Percentiles rank a stretch among this genome's conserved stretches.
These are phyloP conservation scores for Diaporthe velutina DNA, from an alignment of 2,329 filamentous ascomycete species.

Conservation along the genomic window DNA sequence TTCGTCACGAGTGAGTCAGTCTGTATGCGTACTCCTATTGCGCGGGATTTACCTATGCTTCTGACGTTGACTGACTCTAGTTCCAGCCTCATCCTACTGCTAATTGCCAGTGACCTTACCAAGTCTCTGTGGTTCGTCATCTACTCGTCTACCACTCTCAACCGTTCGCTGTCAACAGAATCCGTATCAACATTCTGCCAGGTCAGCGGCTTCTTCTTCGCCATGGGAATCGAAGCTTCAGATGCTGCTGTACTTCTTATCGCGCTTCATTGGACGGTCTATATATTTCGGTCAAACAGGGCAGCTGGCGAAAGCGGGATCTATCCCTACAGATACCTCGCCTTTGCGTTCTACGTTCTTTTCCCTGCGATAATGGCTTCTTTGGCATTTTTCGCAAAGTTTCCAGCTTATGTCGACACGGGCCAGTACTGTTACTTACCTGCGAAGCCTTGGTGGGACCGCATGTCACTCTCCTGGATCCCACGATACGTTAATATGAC, in stretches of 20 bases:
- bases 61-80: slow-evolving; percentile 13
- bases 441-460: slow-evolving; percentile 75
- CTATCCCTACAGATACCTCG: slow-evolving; percentile 73
- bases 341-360: slow-evolving; percentile 69
- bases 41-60: neutral
- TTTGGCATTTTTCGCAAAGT: slow-evolving; percentile 72
- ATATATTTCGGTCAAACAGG: slow-evolving; percentile 72
- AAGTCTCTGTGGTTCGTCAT: slow-evolving; percentile 78
- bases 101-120: slow-evolving; percentile 79
- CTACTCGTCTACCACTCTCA: slow-evolving; percentile 71
- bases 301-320: slow-evolving; percentile 72
- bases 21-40: neutral
- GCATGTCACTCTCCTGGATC: slow-evolving; percentile 77
- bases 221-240: slow-evolving; percentile 76
- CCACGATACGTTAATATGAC: slow-evolving; percentile 78
- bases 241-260: slow-evolving; percentile 81
- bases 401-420: slow-evolving; percentile 69
- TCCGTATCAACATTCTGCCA: slow-evolving; percentile 73
- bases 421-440: slow-evolving; percentile 80
- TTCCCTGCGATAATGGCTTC: slow-evolving; percentile 72
- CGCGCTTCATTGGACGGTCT: slow-evolving; percentile 78
- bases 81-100: slow-evolving; percentile 77
- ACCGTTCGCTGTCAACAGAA: slow-evolving; percentile 58
- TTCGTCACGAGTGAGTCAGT: slow-evolving; percentile 75
- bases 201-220: slow-evolving; percentile 75